Conservation (phyloP, 371 early-diverging fungal species). For the Rhizopus stolonifer region DNA sequence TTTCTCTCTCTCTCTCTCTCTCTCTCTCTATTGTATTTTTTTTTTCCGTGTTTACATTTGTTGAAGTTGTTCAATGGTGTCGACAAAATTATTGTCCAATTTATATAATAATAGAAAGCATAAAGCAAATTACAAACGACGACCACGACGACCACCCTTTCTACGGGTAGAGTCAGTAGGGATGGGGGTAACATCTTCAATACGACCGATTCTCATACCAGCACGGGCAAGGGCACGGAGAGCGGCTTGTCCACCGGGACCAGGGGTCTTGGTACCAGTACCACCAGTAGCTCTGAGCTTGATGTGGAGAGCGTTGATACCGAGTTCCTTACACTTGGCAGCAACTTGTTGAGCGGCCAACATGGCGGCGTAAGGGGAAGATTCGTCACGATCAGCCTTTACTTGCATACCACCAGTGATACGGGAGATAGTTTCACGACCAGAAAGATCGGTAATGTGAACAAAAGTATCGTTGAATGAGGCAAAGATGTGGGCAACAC, state of each 20-base stretch:
- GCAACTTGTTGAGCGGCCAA: slow-evolving; percentile 99
- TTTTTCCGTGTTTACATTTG: background rate
- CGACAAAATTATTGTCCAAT: background rate
- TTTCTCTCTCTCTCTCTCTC: too few species aligned
- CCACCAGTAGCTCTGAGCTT: slow-evolving; percentile 99
- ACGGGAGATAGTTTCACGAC: slow-evolving; percentile 99
- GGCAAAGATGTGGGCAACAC: slow-evolving; percentile 99
- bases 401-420: slow-evolving; percentile 99
- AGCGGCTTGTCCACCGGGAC: slow-evolving; percentile 99
- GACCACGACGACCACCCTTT: slow-evolving; percentile 99
- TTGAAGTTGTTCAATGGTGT: background rate
- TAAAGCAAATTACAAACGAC: slow-evolving; percentile 92
- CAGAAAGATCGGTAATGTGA: slow-evolving; percentile 99
- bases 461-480: slow-evolving; percentile 99
- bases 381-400: slow-evolving; percentile 99
- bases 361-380: slow-evolving; percentile 99
- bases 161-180: slow-evolving; percentile 99
- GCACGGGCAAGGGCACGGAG: slow-evolving; percentile 99
- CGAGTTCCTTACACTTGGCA: slow-evolving; percentile 97
- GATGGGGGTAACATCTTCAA: slow-evolving; percentile 99
- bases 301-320: slow-evolving; percentile 99
- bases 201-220: slow-evolving; percentile 99
- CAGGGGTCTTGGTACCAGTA: slow-evolving; percentile 99
- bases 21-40: too few species aligned
- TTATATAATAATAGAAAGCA: slow-evolving; percentile 1